Conservation (phyloP, 2,329 filamentous ascomycete genomes). For the Aspergillus sp. region DNA sequence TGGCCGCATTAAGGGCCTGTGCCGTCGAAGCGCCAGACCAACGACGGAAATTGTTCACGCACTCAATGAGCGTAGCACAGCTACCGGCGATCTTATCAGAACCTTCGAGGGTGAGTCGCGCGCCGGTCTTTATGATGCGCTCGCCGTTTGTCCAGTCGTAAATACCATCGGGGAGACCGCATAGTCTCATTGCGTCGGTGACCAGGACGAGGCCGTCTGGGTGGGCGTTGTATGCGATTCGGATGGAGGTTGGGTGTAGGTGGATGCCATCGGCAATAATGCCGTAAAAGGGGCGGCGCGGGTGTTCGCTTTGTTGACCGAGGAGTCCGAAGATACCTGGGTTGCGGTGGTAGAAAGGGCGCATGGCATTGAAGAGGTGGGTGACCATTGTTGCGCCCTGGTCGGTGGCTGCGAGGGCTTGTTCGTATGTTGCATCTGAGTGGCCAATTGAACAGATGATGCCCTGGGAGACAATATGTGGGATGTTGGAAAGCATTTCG, state of each 20-base stretch:
- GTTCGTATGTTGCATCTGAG: slow-evolving; percentile 82
- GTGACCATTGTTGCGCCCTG: slow-evolving; percentile 86
- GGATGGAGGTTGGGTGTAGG: slow-evolving; percentile 81
- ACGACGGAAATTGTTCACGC: slow-evolving; percentile 45
- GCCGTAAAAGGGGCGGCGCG: slow-evolving; percentile 70
- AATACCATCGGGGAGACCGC: slow-evolving; percentile 77
- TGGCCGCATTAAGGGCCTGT: slow-evolving; percentile 41
- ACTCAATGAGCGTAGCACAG: slow-evolving; percentile 45
- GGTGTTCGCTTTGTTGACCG: slow-evolving; percentile 58
- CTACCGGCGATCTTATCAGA: slow-evolving; percentile 77
- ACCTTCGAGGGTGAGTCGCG: slow-evolving; percentile 72
- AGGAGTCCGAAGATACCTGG: slow-evolving; percentile 86
- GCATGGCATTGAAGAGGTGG: slow-evolving; percentile 93
- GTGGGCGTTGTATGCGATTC: slow-evolving; percentile 84
- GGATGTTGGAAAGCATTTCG: slow-evolving; percentile 67
- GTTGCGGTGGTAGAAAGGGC: slow-evolving; percentile 84
- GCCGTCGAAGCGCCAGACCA: slow-evolving; percentile 42
- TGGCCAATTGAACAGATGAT: slow-evolving; percentile 83
- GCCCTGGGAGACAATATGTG: slow-evolving; percentile 61
- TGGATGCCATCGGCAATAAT: slow-evolving; percentile 91
- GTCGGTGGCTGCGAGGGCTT: slow-evolving; percentile 69
- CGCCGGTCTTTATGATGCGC: slow-evolving; percentile 60
- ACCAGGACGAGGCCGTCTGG: slow-evolving; percentile 83
- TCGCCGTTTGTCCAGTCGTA: slow-evolving; percentile 83
- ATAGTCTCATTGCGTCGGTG: slow-evolving; percentile 87